Base-by-base conservation (phyloP, 2,329 filamentous ascomycete genomes). In the Neoascochyta sp. region DNA sequence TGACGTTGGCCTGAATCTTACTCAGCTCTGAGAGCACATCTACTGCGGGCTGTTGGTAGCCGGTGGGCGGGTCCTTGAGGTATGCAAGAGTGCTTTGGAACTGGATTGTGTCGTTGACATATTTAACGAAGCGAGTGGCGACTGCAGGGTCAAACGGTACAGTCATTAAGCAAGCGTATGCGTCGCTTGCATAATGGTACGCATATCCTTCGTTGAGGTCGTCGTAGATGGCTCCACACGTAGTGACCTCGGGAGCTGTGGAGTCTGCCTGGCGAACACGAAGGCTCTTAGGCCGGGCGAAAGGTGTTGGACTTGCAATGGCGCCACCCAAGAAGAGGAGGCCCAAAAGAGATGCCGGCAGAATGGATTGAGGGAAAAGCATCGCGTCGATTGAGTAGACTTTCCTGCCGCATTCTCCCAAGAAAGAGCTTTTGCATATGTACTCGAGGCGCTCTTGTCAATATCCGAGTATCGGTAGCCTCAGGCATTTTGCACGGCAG, bases 61-160 rank as follows among this genome's bases (percentile, higher is more conserved):
- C 59, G 6, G 44, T 29, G 1, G 65, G 65, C 0, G 67, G 67
- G 15, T 57, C 43, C 21, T 63, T 61, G 10, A 70, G 54, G 33
- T 63, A 69, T 9, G 59, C 54, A 7, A 68, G 40, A 1, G 67
- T 69, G 32, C 56, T 66, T 25, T 71, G 67, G 24, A 68, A 68
- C 27, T 68, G 63, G 2, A 73, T 27, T 0, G 66, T 69, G 10
- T 65, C 56, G 35, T 68, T 68, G 30, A 62, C 65, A 35, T 73
- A 72, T 5, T 61, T 37, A 4, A 73, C 34, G 32, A 73, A 69
- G 2, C 64, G 51, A 5, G 57, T 45, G 2, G 68, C 69, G 2
- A 68, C 63, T 5, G 63, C 67, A 3, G 56, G 15, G 28, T 69
- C 63, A 41, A 74, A 70, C 0, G 71, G 69, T 5, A 72, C 64